Evolutionary conservation across 2,329 filamentous ascomycete species (phyloP).

Genomic region (Arachnopeziza araneosa): DNA sequence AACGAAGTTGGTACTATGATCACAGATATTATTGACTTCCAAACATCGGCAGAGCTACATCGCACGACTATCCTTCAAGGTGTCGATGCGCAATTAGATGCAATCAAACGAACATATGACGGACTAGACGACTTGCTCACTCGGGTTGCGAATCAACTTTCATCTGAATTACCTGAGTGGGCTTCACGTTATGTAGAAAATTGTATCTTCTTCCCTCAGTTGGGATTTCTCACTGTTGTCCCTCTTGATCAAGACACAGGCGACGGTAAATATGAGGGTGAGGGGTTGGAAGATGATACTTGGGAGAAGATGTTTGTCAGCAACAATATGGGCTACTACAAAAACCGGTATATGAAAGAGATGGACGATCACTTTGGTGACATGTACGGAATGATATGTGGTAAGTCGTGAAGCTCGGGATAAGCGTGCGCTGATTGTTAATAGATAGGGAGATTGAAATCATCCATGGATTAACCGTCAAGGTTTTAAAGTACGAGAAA

Average conservation of each 20-base stretch:
- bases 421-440: slow-evolving; percentile 3
- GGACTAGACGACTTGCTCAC: slow-evolving; percentile 71
- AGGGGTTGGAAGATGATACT: slow-evolving; percentile 44
- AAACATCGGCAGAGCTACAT: slow-evolving; percentile 60
- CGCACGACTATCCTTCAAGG: slow-evolving; percentile 69
- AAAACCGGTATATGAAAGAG: slow-evolving; percentile 73
- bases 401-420: slow-evolving; percentile 39
- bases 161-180: slow-evolving; percentile 55
- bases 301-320: slow-evolving; percentile 80
- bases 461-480: slow-evolving; percentile 67
- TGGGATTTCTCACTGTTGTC: slow-evolving; percentile 82
- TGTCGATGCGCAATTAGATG: slow-evolving; percentile 69
- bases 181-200: slow-evolving; percentile 52
- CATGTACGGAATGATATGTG: slow-evolving; percentile 76
- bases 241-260: slow-evolving; percentile 54
- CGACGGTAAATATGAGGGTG: slow-evolving; percentile 57
- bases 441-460: slow-evolving; percentile 85
- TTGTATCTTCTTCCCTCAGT: slow-evolving; percentile 85
- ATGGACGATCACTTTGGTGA: slow-evolving; percentile 81
- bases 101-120: slow-evolving; percentile 70
- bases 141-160: slow-evolving; percentile 59
- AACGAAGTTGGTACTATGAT: slow-evolving; percentile 66
- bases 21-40: slow-evolving; percentile 71
- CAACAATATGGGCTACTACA: slow-evolving; percentile 73
- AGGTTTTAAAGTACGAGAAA: slow-evolving; percentile 63